phyloP scores from a whole-genome alignment of 495 filamentous ascomycete genomes.

The Aspergillus ostianus region DNA sequence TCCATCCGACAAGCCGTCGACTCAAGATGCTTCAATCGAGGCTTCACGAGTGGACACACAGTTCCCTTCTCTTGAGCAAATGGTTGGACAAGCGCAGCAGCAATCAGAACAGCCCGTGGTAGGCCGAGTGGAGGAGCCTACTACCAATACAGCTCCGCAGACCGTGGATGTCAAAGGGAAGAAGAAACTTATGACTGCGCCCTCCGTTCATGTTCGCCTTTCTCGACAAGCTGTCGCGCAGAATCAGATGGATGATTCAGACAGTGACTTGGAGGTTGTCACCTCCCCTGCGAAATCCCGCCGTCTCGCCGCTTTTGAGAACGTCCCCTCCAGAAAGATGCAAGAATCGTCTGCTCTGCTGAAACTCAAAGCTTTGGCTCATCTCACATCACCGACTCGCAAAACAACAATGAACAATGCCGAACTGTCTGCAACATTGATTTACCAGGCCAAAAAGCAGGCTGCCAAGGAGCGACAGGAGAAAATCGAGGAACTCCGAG shows the following conservation, averaged over 20 bases:
- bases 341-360: slow-evolving; percentile 65
- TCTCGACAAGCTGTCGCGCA: slow-evolving; percentile 38
- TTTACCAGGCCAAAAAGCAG: slow-evolving; percentile 72
- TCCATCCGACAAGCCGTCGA: slow-evolving; percentile 24
- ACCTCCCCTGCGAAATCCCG: slow-evolving; percentile 43
- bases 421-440: slow-evolving; percentile 66
- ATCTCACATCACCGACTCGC: slow-evolving; percentile 63
- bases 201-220: slow-evolving; percentile 40
- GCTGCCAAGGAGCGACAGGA: slow-evolving; percentile 75
- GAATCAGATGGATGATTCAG: slow-evolving; percentile 54
- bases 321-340: slow-evolving; percentile 54
- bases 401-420: slow-evolving; percentile 60
- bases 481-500: slow-evolving; percentile 70
- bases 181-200: slow-evolving; percentile 25
- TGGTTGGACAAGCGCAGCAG: slow-evolving; percentile 11
- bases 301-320: slow-evolving; percentile 63
- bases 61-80: slow-evolving; percentile 22
- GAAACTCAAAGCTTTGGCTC: slow-evolving; percentile 69
- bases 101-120: slow-evolving; percentile 11
- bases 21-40: slow-evolving; percentile 17
- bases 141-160: slow-evolving; percentile 4
- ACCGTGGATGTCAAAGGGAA: slow-evolving; percentile 9
- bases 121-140: slow-evolving; percentile 6
- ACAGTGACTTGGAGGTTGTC: slow-evolving; percentile 66
- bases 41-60: slow-evolving; percentile 8